Base-by-base conservation (phyloP, 257 asterid genomes). In the Buddleja alternifolia region DNA sequence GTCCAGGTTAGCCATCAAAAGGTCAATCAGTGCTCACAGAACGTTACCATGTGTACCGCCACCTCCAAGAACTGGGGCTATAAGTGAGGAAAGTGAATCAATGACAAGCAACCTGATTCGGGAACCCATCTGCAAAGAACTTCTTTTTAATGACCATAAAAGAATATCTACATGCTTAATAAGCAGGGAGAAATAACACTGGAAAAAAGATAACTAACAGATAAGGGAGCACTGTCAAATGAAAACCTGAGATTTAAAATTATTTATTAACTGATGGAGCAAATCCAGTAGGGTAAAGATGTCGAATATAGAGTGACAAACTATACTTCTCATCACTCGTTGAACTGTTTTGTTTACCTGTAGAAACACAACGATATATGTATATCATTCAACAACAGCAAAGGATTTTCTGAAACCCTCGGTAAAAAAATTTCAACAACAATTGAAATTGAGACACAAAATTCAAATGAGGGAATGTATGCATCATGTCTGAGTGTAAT, bases 1-100 rank as follows among this genome's bases (percentile, higher is more conserved):
- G 7, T 11, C 42, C 44, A 45, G 17, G 61, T 65, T 60, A 59
- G 40, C 10, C 23, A 60, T 23, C 9, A 20, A 45, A 46, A 56
- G 20, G 17, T 44, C 45, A 12, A 54, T 45, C 39, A 42, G 41
- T 53, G 50, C 21, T 65, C n/a, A 59, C 37, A 57, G 51, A 54
- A 62, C 24, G 44, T 54, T 81, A 90, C 97, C 98, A 14, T 86
- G 90, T 48, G 85, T 78, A 44, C 88, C 89, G 60, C 85, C 79
- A 62, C 95, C 88, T 67, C 96, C 94, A 63, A 92, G 94, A 78
- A 92, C 73, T 44, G 96, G 98, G 61, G 95, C 69, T 72, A 89
- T 76, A 47, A 92, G 97, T 67, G 96, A 87, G 40, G 98, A 89
- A 60, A 92, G 81, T 32, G 98, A 92, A 72, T 92, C 98, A 25